Percentiles rank a stretch among this genome's conserved stretches.
These are phyloP conservation scores for Ophiostoma quercus DNA, from an alignment of 2,329 filamentous ascomycete species.

Conservation along the genomic window DNA sequence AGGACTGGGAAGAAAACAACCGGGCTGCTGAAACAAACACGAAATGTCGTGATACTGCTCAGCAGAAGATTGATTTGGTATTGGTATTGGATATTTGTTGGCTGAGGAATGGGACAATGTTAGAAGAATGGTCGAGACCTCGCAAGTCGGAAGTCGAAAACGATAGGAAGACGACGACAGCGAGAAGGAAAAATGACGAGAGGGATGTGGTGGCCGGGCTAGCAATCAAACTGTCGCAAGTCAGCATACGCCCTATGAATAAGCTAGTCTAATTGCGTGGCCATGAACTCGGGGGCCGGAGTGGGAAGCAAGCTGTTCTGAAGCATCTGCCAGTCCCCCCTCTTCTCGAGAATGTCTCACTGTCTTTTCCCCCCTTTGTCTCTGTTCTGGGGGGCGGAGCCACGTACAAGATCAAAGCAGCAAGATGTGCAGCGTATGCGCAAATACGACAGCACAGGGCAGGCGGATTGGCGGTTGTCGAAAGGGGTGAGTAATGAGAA, in stretches of 20 bases:
- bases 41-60: neutral
- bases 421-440: neutral
- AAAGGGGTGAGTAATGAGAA: neutral
- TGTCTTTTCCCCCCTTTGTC: slow-evolving; percentile 10
- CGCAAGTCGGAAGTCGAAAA: neutral
- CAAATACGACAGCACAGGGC: neutral
- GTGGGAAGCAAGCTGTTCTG: neutral
- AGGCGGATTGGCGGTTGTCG: neutral
- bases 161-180: neutral
- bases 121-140: slow-evolving; percentile 8
- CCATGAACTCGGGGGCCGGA: slow-evolving; percentile 9
- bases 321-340: neutral
- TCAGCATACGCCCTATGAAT: slow-evolving; percentile 12
- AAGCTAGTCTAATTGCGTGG: slow-evolving; percentile 14
- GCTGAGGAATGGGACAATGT: neutral
- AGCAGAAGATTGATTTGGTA: neutral
- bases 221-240: slow-evolving; percentile 12
- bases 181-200: slow-evolving; percentile 1
- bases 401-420: slow-evolving; percentile 10
- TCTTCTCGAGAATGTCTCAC: slow-evolving; percentile 7
- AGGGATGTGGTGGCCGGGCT: slow-evolving; percentile 6
- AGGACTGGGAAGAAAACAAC: neutral
- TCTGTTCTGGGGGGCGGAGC: neutral
- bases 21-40: slow-evolving; percentile 1
- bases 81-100: neutral